A percentile compares a stretch with the other conserved stretches of the same genome.
Conservation (phyloP, 495 filamentous ascomycete genomes). For the Penicillium flavigenum region DNA sequence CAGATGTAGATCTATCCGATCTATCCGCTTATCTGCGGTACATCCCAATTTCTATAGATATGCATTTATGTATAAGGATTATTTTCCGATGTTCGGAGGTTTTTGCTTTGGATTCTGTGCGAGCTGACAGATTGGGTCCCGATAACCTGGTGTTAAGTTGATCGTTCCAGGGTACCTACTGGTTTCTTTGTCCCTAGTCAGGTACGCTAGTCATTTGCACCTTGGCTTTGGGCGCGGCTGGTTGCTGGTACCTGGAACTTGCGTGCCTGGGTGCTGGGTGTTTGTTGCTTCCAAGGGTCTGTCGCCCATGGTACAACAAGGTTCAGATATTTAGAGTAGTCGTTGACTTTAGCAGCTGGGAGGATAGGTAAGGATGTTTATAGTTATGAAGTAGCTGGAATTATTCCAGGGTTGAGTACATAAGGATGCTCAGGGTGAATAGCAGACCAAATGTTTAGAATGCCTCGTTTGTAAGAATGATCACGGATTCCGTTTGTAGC, state of each 20-base stretch:
- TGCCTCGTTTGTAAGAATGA: not conserved
- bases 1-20: conserved; percentile 7
- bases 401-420: not conserved
- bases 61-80: not conserved
- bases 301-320: conserved; percentile 12
- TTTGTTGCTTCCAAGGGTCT: conserved; percentile 13
- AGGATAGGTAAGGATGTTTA: not conserved
- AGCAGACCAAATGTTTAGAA: not conserved
- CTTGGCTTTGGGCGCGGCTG: not conserved
- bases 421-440: not conserved
- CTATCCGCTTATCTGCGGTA: conserved; percentile 12
- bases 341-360: not conserved
- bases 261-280: not conserved
- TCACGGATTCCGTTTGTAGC: not conserved
- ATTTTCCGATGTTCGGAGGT: conserved; percentile 11
- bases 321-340: not conserved
- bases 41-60: not conserved
- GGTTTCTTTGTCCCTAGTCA: conserved; percentile 2
- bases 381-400: not conserved
- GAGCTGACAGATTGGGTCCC: not conserved
- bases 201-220: not conserved
- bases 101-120: conserved; percentile 6
- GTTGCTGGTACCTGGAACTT: conserved; percentile 24
- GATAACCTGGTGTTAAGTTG: not conserved
- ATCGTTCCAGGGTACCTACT: not conserved